Percentiles rank a stretch among this genome's conserved stretches.
Evolutionary conservation across 2,329 filamentous ascomycete genomes (phyloP).

Genomic region (Didymella exigua): DNA sequence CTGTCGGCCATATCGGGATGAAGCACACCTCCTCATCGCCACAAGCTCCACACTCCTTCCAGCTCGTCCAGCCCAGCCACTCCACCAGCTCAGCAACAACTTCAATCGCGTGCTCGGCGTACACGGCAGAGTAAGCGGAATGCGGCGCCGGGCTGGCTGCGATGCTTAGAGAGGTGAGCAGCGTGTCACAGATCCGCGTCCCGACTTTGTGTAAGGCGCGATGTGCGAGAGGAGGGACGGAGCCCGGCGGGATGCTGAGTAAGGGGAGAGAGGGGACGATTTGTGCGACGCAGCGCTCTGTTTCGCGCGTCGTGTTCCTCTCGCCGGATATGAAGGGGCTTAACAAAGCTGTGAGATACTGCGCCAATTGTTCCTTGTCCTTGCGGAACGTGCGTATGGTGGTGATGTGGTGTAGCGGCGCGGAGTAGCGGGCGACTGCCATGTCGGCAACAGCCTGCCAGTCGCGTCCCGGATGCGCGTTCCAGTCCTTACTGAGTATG

Average conservation of each 20-base stretch:
- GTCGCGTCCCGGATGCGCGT: conserved; percentile 44
- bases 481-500: conserved; percentile 40
- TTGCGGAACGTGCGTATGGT: conserved; percentile 20
- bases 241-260: conserved; percentile 15
- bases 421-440: conserved; percentile 66
- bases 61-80: conserved; percentile 64
- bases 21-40: conserved; percentile 61
- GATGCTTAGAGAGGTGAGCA: conserved; percentile 34
- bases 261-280: conserved; percentile 36
- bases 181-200: conserved; percentile 41
- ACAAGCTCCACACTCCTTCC: conserved; percentile 64
- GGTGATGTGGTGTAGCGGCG: conserved; percentile 55
- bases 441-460: conserved; percentile 74
- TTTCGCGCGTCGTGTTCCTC: conserved; percentile 48
- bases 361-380: conserved; percentile 27
- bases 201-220: conserved; percentile 39
- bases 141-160: conserved; percentile 17
- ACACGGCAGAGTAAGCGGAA: not conserved
- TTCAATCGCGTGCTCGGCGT: conserved; percentile 34
- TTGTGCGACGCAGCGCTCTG: conserved; percentile 56
- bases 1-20: conserved; percentile 69
- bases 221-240: conserved; percentile 34
- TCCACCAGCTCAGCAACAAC: conserved; percentile 51
- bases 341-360: conserved; percentile 37
- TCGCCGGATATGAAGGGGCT: conserved; percentile 47